A percentile compares a stretch with the other conserved stretches of the same genome.
phyloP scores from a whole-genome alignment of 352 stramenopile species.

The Thalassiosira ordinaria region DNA sequence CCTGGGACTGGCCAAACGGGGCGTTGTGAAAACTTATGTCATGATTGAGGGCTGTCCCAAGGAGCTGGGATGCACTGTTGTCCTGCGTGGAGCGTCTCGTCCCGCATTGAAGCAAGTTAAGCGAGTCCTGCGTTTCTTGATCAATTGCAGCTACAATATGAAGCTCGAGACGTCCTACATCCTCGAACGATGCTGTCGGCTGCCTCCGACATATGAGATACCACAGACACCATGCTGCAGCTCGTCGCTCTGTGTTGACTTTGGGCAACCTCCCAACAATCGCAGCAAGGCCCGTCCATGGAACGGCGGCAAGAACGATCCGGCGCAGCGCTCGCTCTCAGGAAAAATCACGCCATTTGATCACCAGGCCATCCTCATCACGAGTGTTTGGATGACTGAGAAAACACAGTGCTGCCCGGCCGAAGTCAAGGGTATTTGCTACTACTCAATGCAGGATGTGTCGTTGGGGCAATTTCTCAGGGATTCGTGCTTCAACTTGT shows the following conservation, averaged over 20 bases:
- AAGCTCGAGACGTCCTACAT: constrained; percentile 95
- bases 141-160: constrained; percentile 95
- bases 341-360: constrained; percentile 82
- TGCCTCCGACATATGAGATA: constrained; percentile 73
- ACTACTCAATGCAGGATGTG: constrained; percentile 87
- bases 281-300: constrained; percentile 79
- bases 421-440: constrained; percentile 88
- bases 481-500: constrained; percentile 89
- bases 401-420: constrained; percentile 86
- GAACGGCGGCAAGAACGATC: constrained; percentile 81
- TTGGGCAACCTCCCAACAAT: constrained; percentile 67
- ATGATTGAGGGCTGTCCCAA: constrained; percentile 95
- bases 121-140: constrained; percentile 88
- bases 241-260: constrained; percentile 83
- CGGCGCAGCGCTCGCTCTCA: constrained; percentile 69
- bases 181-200: constrained; percentile 88
- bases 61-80: constrained; percentile 92
- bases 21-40: constrained; percentile 89
- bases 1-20: constrained; percentile 76
- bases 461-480: constrained; percentile 88
- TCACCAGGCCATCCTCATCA: constrained; percentile 87
- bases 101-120: constrained; percentile 92
- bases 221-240: constrained; percentile 61
- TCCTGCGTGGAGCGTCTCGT: constrained; percentile 91
- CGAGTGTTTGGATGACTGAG: constrained; percentile 86